Evolutionary conservation across 2,329 filamentous ascomycete species (phyloP).

Genomic region (Acarospora socialis): DNA sequence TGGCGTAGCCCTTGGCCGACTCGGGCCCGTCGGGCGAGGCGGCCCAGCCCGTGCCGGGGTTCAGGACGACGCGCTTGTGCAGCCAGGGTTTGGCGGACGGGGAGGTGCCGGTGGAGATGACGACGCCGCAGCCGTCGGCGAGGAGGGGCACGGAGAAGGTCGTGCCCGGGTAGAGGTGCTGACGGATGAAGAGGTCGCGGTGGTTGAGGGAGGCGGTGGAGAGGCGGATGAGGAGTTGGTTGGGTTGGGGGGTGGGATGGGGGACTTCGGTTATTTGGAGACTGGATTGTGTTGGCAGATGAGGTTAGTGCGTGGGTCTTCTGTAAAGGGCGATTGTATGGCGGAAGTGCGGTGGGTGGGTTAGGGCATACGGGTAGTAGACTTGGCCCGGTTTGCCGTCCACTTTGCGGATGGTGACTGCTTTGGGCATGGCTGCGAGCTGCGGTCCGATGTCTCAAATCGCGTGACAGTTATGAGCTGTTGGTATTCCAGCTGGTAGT

Average conservation of each 20-base stretch:
- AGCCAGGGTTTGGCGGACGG: slow-evolving; percentile 41
- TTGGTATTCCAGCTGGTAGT: too few species aligned
- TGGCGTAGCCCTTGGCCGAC: slow-evolving; percentile 37
- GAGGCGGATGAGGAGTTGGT: slow-evolving; percentile 61
- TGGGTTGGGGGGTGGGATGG: slow-evolving; percentile 47
- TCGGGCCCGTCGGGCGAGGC: slow-evolving; percentile 61
- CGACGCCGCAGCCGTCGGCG: slow-evolving; percentile 66
- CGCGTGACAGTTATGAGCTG: too few species aligned
- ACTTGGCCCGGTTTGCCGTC: slow-evolving; percentile 79
- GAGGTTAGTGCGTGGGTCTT: slow-evolving; percentile 18
- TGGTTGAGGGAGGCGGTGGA: slow-evolving; percentile 80
- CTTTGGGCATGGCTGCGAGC: too few species aligned
- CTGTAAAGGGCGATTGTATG: too few species aligned
- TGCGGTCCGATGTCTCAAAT: too few species aligned
- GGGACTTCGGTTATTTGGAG: slow-evolving; percentile 47
- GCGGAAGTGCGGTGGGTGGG: slow-evolving; percentile 2
- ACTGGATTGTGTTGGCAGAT: slow-evolving; percentile 28
- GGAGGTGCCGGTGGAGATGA: slow-evolving; percentile 48
- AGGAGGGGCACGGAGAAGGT: slow-evolving; percentile 67
- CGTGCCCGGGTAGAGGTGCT: slow-evolving; percentile 77
- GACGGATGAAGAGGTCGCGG: slow-evolving; percentile 86
- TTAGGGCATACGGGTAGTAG: slow-evolving; percentile 56
- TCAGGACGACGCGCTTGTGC: slow-evolving; percentile 60
- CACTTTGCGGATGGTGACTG: slow-evolving; percentile 37
- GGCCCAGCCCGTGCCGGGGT: slow-evolving; percentile 66